These are phyloP conservation scores for Alternaria infectoria DNA, from an alignment of 2,329 filamentous ascomycete species.

Conservation along the genomic window DNA sequence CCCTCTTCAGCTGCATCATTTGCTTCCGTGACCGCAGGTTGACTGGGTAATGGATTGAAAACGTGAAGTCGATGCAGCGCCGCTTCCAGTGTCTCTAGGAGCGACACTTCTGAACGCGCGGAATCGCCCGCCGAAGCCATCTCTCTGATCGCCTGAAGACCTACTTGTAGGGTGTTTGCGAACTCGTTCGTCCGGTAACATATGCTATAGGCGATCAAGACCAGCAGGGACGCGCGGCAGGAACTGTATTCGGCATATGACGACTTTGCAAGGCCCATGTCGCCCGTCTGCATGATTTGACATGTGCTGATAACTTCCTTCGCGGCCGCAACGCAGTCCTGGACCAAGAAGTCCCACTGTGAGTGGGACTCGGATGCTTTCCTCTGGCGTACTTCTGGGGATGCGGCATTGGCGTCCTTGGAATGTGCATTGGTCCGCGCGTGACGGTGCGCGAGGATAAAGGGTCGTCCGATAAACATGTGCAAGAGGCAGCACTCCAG, in stretches of 20 bases:
- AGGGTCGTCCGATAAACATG: slow-evolving; percentile 21
- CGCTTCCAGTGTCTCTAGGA: slow-evolving; percentile 13
- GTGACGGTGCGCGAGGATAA: slow-evolving; percentile 18
- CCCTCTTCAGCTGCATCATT: slow-evolving; percentile 4
- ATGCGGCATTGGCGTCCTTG: background rate
- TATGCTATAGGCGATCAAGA: slow-evolving; percentile 18
- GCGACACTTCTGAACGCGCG: slow-evolving; percentile 16
- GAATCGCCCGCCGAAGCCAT: slow-evolving; percentile 18
- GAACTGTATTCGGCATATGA: slow-evolving; percentile 20
- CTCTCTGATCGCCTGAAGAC: slow-evolving; percentile 13
- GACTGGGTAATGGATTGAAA: slow-evolving; percentile 6
- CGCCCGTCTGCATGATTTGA: slow-evolving; percentile 8
- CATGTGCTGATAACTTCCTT: slow-evolving; percentile 13
- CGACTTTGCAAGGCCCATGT: slow-evolving; percentile 19
- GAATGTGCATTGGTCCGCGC: background rate
- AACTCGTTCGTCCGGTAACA: slow-evolving; percentile 14
- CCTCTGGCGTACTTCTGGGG: background rate
- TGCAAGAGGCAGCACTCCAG: slow-evolving; percentile 17
- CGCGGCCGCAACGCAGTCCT: slow-evolving; percentile 15
- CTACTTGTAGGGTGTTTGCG: slow-evolving; percentile 9
- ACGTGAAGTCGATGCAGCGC: slow-evolving; percentile 13
- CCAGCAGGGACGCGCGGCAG: slow-evolving; percentile 18
- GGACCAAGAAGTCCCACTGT: slow-evolving; percentile 11
- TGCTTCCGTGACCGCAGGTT: background rate
- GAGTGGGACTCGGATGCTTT: background rate